Base-by-base conservation (phyloP, 2,329 filamentous ascomycete species). In the Stagonosporopsis chrysanthemi region DNA sequence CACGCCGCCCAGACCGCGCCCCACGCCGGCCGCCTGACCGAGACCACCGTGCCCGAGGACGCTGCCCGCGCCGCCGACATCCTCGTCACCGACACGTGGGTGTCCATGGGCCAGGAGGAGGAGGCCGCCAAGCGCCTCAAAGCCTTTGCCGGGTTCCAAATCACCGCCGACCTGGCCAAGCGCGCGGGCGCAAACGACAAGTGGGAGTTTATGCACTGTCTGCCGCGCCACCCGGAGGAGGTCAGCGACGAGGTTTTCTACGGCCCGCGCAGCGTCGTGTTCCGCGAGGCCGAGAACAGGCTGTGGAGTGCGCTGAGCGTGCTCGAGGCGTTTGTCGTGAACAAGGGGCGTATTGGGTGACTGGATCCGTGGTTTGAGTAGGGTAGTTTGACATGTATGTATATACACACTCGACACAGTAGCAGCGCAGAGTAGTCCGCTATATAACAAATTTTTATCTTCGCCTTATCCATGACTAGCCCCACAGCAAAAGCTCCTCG, bases 131-230 rank as follows among this genome's bases (percentile, higher is more conserved):
- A 90, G 81, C 84, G 91, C 47, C 75, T 97, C 58, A 86, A 88
- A 72, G 92, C 88, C 2, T 99, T 99, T 75, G 84, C 85, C 28
- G 93, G 94, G 14, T 99, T 93, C 79, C 94, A 97, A 75, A 90
- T 99, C 71, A 97, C 94, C 2, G 85, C 88, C 44, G 90, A 95
- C 40, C 82, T 99, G 65, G 94, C 92, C 1, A 85, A 88, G 77
- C 84, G 88, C 46, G 93, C 92, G 40, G 93, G 92, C 19, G 95
- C 95, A 39, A 96, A 95, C 76, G 83, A 89, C 14, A 85, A 85
- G 62, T 99, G 95, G 95, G 92, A 91, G 78, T 99, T 99, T 76
- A 97, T 99, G 95, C 95, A 99, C 81, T 99, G 95, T 76, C 79
- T 99, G 57, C 95, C 95, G 14, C 86, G 95, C 61, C 93, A 99